phyloP scores from a whole-genome alignment of 2,329 filamentous ascomycete species.

The Pseudodiploospora longispora region DNA sequence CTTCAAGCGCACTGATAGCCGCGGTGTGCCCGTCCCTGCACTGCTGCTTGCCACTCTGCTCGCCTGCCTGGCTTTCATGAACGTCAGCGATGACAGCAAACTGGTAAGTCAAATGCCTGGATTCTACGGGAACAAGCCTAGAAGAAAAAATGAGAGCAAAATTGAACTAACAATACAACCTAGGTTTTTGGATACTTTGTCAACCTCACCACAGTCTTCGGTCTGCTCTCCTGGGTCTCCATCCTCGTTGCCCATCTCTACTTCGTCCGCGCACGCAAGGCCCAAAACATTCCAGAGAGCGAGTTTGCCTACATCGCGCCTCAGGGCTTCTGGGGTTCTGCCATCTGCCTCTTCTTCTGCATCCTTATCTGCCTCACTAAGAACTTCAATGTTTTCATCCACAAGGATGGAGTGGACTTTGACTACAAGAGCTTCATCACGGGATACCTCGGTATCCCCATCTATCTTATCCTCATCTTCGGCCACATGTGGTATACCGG shows the following conservation, averaged over 20 bases:
- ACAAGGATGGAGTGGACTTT: conserved; percentile 44
- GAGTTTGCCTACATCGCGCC: conserved; percentile 59
- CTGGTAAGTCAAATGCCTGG: conserved; percentile 5
- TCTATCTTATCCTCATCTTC: conserved; percentile 62
- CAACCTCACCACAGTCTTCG: conserved; percentile 60
- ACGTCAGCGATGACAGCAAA: conserved; percentile 49
- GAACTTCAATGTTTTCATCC: conserved; percentile 68
- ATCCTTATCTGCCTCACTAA: conserved; percentile 70
- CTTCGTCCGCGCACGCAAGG: conserved; percentile 55
- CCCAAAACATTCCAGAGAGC: conserved; percentile 48
- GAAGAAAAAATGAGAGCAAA: too few species aligned
- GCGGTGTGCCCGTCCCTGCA: conserved; percentile 62
- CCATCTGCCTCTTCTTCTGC: conserved; percentile 60
- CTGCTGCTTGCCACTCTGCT: conserved; percentile 54
- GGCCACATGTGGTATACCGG: conserved; percentile 56
- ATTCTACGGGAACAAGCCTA: too few species aligned
- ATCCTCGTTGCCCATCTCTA: conserved; percentile 60
- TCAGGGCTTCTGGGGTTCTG: conserved; percentile 62
- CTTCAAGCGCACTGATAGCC: conserved; percentile 61
- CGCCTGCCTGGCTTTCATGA: conserved; percentile 61
- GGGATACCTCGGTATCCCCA: conserved; percentile 67
- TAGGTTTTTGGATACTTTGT: conserved; percentile 57
- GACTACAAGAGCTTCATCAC: conserved; percentile 73
- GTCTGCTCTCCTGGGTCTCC: conserved; percentile 59
- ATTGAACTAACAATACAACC: conserved; percentile 4